Evolutionary conservation across 768 basidiomycete species (phyloP), one percentile per base, ranked within the genome.

Genomic region (Suillus occidentalis): DNA sequence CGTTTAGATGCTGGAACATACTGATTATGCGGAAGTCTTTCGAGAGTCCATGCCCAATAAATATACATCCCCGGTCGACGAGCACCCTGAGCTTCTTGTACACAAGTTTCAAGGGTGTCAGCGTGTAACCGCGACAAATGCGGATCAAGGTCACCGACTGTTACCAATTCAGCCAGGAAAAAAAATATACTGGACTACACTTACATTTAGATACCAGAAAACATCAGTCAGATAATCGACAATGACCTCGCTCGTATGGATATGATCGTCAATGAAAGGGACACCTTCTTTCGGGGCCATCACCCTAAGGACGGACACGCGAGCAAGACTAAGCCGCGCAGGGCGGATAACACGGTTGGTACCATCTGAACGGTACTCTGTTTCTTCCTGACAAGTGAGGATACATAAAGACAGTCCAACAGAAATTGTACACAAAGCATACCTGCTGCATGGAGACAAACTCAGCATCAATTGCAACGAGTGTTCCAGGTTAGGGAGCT

Each of bases 11-110:
- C 36, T 57, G 56, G 50, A 25, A 80, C 92, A 74, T 69, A 97
- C 97, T 99, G 79, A 99, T 99, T 63, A 97, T 99, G 13, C 97
- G 87, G 80, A 99, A 98, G 75, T 99, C 97, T 73, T 99, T 98
- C 18, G 94, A 91, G 20, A 99, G 85, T 6, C 97, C 97, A 71
- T 99, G 97, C 1, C 97, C 97, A 63, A 99, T 91, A 74, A 99
- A 99, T 64, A 95, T 91, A 72, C 97, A 99, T 6, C 96, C 95
- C 28, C 90, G 84, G 74, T 99, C 97, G 22, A 99, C 95, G 6
- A 99, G 82, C 22, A 96, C 77, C 2, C 97, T 87, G 14, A 99
- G 81, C 74, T 99, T 99, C 83, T 99, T 99, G 80, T 99, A 99
- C 2, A 95, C 97, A n/a, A 97, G 85, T 72, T 99, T 99, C 64